These are phyloP conservation scores for Fusarium pseudoanthophilum DNA, from an alignment of 2,329 filamentous ascomycete species.

Conservation along the genomic window DNA sequence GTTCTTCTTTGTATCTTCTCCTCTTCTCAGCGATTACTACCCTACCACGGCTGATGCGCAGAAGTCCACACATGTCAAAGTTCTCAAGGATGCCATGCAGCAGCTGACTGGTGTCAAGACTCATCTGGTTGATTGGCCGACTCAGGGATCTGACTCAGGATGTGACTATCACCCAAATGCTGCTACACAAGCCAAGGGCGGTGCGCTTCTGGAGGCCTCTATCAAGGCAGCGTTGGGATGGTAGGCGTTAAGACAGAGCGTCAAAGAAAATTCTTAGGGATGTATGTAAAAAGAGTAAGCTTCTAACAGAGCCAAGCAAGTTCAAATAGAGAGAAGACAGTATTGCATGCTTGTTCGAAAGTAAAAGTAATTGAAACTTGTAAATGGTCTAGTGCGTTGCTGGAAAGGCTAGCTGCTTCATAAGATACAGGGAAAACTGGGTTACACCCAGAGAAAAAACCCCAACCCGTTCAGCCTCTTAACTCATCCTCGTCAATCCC, in stretches of 20 bases:
- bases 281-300: rapidly evolving
- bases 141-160: constrained; percentile 53
- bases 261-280: neutral
- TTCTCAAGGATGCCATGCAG: constrained; percentile 49
- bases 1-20: constrained; percentile 55
- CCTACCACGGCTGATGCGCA: constrained; percentile 51
- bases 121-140: constrained; percentile 55
- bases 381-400: too few species aligned
- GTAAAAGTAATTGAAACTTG: too few species aligned
- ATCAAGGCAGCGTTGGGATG: constrained; percentile 35
- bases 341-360: neutral
- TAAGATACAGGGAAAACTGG: neutral
- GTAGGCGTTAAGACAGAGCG: neutral
- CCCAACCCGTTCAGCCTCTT: neutral
- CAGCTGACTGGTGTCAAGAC: constrained; percentile 46
- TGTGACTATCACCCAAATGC: constrained; percentile 57
- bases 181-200: constrained; percentile 50
- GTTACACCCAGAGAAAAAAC: neutral
- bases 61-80: constrained; percentile 50
- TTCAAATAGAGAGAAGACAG: neutral
- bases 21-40: constrained; percentile 53
- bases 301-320: neutral
- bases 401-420: neutral
- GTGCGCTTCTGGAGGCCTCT: constrained; percentile 43
- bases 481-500: neutral